phyloP scores from a whole-genome alignment of 2,329 filamentous ascomycete genomes.

The Exophiala spinifera region DNA sequence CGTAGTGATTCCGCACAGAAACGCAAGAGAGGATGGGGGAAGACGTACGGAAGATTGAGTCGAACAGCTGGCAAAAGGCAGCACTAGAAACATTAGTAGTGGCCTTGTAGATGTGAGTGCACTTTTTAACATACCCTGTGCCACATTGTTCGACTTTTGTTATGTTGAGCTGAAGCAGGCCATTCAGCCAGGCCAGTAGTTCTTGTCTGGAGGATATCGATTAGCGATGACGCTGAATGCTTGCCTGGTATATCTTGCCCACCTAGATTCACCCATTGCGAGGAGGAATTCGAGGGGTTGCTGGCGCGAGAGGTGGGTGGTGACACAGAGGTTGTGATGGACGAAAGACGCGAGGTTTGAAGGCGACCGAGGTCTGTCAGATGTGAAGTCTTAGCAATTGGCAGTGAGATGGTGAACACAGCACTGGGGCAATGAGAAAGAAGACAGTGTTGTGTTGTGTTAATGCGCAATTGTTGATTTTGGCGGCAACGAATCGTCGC shows the following conservation, averaged over 20 bases:
- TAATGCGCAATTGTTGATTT: not conserved
- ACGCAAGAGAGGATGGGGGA: not conserved
- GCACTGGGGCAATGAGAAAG: not conserved
- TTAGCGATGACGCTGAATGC: constrained; percentile 12
- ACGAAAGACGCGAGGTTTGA: no score
- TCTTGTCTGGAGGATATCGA: constrained; percentile 68
- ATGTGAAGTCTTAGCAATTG: not conserved
- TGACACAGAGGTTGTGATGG: not conserved
- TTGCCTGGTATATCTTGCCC: constrained; percentile 16
- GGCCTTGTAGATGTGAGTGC: constrained; percentile 22
- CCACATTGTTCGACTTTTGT: constrained; percentile 99
- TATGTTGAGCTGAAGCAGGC: constrained; percentile 94
- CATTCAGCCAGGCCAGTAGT: constrained; percentile 93
- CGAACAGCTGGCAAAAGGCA: constrained; percentile 93
- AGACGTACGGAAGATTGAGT: constrained; percentile 82
- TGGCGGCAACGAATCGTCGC: no score
- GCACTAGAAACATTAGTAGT: constrained; percentile 37
- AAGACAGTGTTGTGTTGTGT: not conserved
- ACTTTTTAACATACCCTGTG: constrained; percentile 71
- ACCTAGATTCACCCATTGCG: constrained; percentile 68
- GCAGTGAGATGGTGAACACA: not conserved
- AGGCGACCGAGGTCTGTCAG: not conserved
- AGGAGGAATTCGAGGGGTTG: constrained; percentile 31
- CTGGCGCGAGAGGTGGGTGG: not conserved
- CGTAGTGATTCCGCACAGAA: not conserved